Base-by-base conservation (phyloP, 2,329 filamentous ascomycete genomes). In the Clonostachys solani region DNA sequence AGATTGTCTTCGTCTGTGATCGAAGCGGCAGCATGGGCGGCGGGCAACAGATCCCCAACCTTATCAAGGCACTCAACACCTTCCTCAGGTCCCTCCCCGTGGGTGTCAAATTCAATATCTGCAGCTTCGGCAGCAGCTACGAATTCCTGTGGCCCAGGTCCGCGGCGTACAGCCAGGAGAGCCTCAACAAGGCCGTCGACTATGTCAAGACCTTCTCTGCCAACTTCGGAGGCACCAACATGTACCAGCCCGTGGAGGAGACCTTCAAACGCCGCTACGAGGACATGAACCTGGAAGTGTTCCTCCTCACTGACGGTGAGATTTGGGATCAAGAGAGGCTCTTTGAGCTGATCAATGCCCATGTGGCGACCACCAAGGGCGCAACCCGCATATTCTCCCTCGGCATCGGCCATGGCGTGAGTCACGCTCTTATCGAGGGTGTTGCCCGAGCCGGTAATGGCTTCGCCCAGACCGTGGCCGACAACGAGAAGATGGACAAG, bases 1-100 rank as follows among this genome's bases (percentile, higher is more conserved):
- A 91, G 58, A 75, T 91, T 18, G 78, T 90, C 16, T 89, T 91
- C 53, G 67, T 91, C 5, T 85, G 83, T 47, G 87, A 91, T 59
- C 77, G 85, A 45, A 87, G 83, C 47, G 85, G 84, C 0, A 87
- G 83, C 49, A 87, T 87, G 84, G 23, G 40, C 0, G 60, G 60
- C 3, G 34, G 41, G 1, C 57, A 62, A 1, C 78, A 75, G 37
- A 85, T 86, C 2, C 51, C 54, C 1, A 73, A 81, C 33, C 69
- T 84, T 4, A 65, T 73, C 19, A 64, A 73, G 2, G 82, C 83
- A 1, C 67, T 87, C 18, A 72, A 76, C 6, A 67, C 87, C 18
- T 87, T 87, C 54, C 65, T 87, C 48, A 85, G 84, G 58, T 86
- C 81, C 0, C 66, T 88, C 3, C 83, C 83, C 0, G 54, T 83